A percentile compares a stretch with the other conserved stretches of the same genome.
Conservation (phyloP, 1,284 basidiomycete species). For the Ustilago tritici region DNA sequence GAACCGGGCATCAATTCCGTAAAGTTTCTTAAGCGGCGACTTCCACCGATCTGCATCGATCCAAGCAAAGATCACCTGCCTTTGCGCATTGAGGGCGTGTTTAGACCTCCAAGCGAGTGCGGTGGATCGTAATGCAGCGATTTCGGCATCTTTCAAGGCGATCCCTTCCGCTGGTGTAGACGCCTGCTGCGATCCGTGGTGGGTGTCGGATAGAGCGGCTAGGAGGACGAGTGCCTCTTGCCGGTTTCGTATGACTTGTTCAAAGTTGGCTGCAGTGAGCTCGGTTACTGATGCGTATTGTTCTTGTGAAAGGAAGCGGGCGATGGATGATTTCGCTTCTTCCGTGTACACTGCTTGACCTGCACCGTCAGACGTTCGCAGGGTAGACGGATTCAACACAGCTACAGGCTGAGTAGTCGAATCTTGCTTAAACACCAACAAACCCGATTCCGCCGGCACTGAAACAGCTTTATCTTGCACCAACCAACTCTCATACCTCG, state of each 20-base stretch:
- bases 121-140: slow-evolving; percentile 41
- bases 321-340: slow-evolving; percentile 21
- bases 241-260: slow-evolving; percentile 54
- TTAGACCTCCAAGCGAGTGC: slow-evolving; percentile 51
- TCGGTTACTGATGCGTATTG: slow-evolving; percentile 57
- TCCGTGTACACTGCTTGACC: slow-evolving; percentile 21
- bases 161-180: slow-evolving; percentile 29
- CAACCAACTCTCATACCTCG: slow-evolving; percentile 34
- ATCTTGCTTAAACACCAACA: slow-evolving; percentile 68
- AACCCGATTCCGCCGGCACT: slow-evolving; percentile 35
- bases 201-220: slow-evolving; percentile 56
- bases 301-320: slow-evolving; percentile 52
- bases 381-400: slow-evolving; percentile 34
- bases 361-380: slow-evolving; percentile 14
- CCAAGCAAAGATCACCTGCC: slow-evolving; percentile 61
- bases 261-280: slow-evolving; percentile 56
- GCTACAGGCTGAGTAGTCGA: slow-evolving; percentile 39
- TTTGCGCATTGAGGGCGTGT: slow-evolving; percentile 1
- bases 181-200: slow-evolving; percentile 33
- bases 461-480: slow-evolving; percentile 16
- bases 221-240: slow-evolving; percentile 57
- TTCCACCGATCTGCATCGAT: slow-evolving; percentile 65
- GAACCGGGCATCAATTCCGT: slow-evolving; percentile 33
- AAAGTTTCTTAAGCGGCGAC: slow-evolving; percentile 53
- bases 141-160: slow-evolving; percentile 47